Evolutionary conservation across 768 basidiomycete species (phyloP).

Genomic region (Hygrophorus pudorinus): DNA sequence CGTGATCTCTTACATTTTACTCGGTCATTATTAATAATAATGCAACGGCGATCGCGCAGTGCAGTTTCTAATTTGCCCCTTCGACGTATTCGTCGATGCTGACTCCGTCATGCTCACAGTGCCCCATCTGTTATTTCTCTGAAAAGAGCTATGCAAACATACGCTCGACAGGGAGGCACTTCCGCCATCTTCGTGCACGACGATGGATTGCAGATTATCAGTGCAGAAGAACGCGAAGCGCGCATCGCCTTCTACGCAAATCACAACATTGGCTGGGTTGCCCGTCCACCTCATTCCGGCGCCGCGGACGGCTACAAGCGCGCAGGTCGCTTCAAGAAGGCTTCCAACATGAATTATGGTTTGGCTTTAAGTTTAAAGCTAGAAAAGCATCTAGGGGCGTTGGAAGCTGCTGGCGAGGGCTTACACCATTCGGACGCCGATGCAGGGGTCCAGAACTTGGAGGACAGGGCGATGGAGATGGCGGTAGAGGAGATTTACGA

Average conservation of each 20-base stretch:
- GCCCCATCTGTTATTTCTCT: conserved; percentile 65
- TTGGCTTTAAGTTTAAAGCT: conserved; percentile 28
- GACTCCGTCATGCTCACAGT: conserved; percentile 25
- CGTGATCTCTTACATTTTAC: neutral
- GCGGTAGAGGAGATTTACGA: conserved; percentile 67
- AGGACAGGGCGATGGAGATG: conserved; percentile 62
- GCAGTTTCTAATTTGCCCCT: neutral
- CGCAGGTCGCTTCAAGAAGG: conserved; percentile 87
- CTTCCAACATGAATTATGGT: conserved; percentile 83
- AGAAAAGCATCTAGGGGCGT: conserved; percentile 38
- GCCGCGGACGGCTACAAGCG: conserved; percentile 62
- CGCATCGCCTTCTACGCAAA: conserved; percentile 69
- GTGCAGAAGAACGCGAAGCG: conserved; percentile 49
- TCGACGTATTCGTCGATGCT: conserved; percentile 2
- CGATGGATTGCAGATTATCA: conserved; percentile 68
- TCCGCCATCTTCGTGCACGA: conserved; percentile 76
- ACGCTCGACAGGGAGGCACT: conserved; percentile 82
- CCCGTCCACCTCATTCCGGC: conserved; percentile 62
- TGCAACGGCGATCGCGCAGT: no score
- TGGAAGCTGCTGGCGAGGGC: conserved; percentile 32
- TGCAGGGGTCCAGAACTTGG: conserved; percentile 36
- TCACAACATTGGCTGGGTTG: conserved; percentile 76
- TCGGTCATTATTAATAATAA: neutral
- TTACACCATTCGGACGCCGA: conserved; percentile 23
- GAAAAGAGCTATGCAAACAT: conserved; percentile 86